Evolutionary conservation across 257 asterid species (phyloP).

Genomic region (Przewalskia tangutica): DNA sequence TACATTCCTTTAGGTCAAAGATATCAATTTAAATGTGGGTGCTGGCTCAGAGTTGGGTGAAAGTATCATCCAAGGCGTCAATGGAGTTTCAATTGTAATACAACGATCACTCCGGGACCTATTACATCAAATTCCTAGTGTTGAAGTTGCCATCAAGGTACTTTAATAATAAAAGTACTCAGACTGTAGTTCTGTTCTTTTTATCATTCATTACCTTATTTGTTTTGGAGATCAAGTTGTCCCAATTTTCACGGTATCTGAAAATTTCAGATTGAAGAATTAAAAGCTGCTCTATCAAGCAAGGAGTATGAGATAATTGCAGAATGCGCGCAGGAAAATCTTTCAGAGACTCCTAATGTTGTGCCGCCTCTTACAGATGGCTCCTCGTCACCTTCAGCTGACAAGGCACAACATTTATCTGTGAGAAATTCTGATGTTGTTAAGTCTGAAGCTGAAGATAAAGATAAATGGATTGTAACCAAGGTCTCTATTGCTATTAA

Average conservation of each 20-base stretch:
- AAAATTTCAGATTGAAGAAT: constrained; percentile 62
- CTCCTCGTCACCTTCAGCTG: constrained; percentile 30
- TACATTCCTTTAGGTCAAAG: constrained; percentile 60
- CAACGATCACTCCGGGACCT: constrained; percentile 86
- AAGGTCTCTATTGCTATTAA: constrained; percentile 60
- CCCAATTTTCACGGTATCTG: constrained; percentile 2
- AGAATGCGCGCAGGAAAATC: constrained; percentile 80
- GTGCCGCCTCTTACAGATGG: constrained; percentile 53
- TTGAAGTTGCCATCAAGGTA: constrained; percentile 79
- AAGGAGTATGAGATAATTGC: constrained; percentile 78
- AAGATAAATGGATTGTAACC: constrained; percentile 46
- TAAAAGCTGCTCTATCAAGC: constrained; percentile 92
- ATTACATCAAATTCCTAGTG: constrained; percentile 60
- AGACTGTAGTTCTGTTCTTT: background rate
- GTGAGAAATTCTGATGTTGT: constrained; percentile 30
- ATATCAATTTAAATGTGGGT: constrained; percentile 87
- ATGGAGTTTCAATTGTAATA: constrained; percentile 69
- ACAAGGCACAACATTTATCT: constrained; percentile 31
- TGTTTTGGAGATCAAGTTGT: background rate
- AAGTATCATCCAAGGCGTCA: constrained; percentile 77
- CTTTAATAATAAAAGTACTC: background rate
- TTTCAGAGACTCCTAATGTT: constrained; percentile 73
- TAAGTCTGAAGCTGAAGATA: constrained; percentile 34
- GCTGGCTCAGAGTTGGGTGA: constrained; percentile 78
- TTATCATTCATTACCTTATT: background rate